Base-by-base conservation (phyloP, 108 stramenopile genomes). In the Cyclostephanos invisitatus region DNA sequence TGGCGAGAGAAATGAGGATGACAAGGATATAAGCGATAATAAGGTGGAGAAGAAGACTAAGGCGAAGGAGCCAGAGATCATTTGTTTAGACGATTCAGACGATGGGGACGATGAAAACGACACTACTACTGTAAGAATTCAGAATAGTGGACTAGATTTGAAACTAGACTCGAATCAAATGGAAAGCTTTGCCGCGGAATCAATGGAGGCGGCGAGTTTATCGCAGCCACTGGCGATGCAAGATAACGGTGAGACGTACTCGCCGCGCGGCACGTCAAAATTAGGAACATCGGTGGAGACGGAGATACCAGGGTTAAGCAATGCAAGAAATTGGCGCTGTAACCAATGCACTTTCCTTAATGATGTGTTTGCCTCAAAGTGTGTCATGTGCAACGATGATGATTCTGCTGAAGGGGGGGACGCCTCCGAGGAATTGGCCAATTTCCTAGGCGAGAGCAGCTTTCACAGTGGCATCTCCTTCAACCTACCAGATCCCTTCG, bases 321-420 rank as follows among this genome's bases (percentile, higher is more conserved):
- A 25, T 18, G 51, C 42, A 25, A 55, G 44, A 18, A 24, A 49
- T 53, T 82, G 81, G 77, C 58, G 77, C 38, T 81, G 80, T 54
- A 22, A 44, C n/a, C 71, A 78, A 20, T 74, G 81, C 62, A 82
- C 81, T 40, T 78, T 48, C 44, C 35, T 78, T 4, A 82, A 78
- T 32, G 67, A 58, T 40, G 58, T 66, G 49, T 62, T 42, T 36
- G 46, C 60, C 36, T 1, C 11, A 1, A 35, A 64, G 44, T 82
- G 77, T 36, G 46, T 32, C 38, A 82, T 78, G 77, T 82, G 77
- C 48, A 73, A 82, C 57, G 77, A 78, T 53, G 77, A 78, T 22
- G 61, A 74, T n/a, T 74, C 73, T 8, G 37, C 50, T 2, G 67
- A 38, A 20, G 70, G 59, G 29, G 62, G 12, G 15, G 48, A 76